These are phyloP conservation scores for Acidiella bohemica DNA, from an alignment of 495 filamentous ascomycete species.

Conservation along the genomic window DNA sequence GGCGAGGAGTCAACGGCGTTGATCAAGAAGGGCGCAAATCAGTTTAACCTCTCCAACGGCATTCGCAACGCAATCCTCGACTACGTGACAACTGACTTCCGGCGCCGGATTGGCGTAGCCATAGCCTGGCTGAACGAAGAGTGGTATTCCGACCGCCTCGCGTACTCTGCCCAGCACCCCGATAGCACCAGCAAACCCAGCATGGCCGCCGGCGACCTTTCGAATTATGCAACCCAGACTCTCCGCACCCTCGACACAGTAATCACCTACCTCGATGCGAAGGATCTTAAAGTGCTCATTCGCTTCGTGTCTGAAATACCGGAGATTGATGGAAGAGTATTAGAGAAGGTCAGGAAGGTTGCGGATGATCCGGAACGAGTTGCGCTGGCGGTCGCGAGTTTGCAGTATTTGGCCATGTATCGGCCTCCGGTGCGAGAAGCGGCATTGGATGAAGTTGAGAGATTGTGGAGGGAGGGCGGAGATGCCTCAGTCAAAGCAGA, in stretches of 20 bases:
- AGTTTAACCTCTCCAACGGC: conserved; percentile 39
- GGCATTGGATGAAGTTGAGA: conserved; percentile 68
- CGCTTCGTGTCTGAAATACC: conserved; percentile 88
- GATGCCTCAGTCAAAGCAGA: conserved; percentile 33
- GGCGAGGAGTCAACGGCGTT: conserved; percentile 16
- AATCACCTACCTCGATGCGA: conserved; percentile 67
- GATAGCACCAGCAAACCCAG: neutral
- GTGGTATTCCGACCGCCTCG: conserved; percentile 83
- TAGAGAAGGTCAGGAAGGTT: conserved; percentile 62
- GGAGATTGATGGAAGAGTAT: conserved; percentile 52
- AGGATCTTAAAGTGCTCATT: conserved; percentile 81
- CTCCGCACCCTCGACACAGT: conserved; percentile 75
- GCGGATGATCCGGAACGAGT: conserved; percentile 79
- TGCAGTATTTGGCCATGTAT: conserved; percentile 71
- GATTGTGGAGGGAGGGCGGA: conserved; percentile 73
- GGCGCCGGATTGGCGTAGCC: conserved; percentile 69
- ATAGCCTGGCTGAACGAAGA: conserved; percentile 92
- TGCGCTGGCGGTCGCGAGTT: conserved; percentile 44
- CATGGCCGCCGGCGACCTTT: neutral
- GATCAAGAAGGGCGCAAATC: conserved; percentile 14
- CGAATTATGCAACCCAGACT: conserved; percentile 7
- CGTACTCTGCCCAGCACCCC: conserved; percentile 16
- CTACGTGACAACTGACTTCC: conserved; percentile 83
- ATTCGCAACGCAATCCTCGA: conserved; percentile 69
- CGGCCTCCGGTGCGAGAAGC: conserved; percentile 70